A percentile compares a stretch with the other conserved stretches of the same genome.
Conservation (phyloP, 345 rosid genomes). For the Garcia nutans region DNA sequence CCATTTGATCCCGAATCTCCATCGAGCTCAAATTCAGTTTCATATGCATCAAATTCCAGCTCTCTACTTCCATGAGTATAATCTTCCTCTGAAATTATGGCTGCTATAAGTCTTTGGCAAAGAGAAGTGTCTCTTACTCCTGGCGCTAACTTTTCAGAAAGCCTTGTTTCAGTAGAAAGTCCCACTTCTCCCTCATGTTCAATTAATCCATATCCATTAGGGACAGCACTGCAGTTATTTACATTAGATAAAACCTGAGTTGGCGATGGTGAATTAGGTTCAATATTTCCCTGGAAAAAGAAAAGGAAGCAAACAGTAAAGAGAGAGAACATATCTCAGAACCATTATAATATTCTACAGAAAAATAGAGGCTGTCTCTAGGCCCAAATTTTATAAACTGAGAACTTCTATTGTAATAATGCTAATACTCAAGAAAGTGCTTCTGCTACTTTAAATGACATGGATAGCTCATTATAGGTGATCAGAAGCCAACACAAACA, state of each 20-base stretch:
- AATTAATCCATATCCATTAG: slow-evolving; percentile 37
- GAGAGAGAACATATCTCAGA: not conserved
- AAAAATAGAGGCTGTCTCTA: not conserved
- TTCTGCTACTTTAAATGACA: not conserved
- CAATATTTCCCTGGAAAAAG: slow-evolving; percentile 40
- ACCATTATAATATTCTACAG: not conserved
- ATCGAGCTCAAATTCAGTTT: slow-evolving; percentile 53
- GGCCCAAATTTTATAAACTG: not conserved
- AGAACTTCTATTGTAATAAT: not conserved
- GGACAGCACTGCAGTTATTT: slow-evolving; percentile 23
- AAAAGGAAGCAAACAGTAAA: not conserved
- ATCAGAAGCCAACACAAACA: not conserved
- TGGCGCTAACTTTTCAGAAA: slow-evolving; percentile 32
- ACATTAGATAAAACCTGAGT: slow-evolving; percentile 22
- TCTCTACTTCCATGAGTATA: slow-evolving; percentile 46
- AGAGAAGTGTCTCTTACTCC: slow-evolving; percentile 52
- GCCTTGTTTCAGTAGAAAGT: slow-evolving; percentile 20
- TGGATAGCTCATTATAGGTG: not conserved
- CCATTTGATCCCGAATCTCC: slow-evolving; percentile 59
- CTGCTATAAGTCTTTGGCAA: slow-evolving; percentile 77
- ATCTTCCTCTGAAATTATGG: slow-evolving; percentile 79
- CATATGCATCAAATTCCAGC: slow-evolving; percentile 48
- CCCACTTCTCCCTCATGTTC: slow-evolving; percentile 35
- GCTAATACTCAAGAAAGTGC: not conserved
- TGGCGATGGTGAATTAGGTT: slow-evolving; percentile 26